Base-by-base conservation (phyloP, 23 red algal genomes). In the Gracilaria caudata region DNA sequence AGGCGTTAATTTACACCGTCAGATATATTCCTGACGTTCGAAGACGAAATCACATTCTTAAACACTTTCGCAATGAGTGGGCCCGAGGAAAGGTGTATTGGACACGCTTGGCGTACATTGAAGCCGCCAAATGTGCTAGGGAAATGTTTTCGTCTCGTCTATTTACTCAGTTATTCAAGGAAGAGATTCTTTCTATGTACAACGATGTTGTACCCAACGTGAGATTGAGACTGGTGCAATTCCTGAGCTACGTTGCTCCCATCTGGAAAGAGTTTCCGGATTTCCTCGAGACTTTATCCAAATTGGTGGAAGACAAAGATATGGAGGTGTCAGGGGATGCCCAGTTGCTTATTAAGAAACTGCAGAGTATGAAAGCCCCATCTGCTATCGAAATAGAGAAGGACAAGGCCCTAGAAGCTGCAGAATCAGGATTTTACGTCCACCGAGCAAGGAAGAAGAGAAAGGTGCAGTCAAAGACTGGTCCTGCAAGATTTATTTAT, bases 11-110 rank as follows among this genome's bases (percentile, higher is more conserved):
- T 16, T 61, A 66, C 29, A 84, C 68, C 17, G 32, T 94, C 29
- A 63, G 92, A 46, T 94, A 81, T 49, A 88, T 94, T 89, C 79
- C 92, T 28, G 84, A 89, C 47, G 72, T 83, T 17, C 26, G 83
- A 63, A 37, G 77, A 49, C 80, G 92, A 73, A 80, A 89, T 45
- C 84, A 90, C 30, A 89, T 89, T 32, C 43, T 89, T 11, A 94
- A 89, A 25, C 83, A 94, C 47, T 89, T 94, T 68, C 71, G 77
- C 10, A 82, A 64, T 6, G 83, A 94, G 84, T 94, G 92, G 92
- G 92, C 92, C 10, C 72, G 74, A 43, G 92, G 92, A 43, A 83
- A 89, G 34, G 92, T 94, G 21, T 94, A 94, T 57, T 94, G 92
- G 92, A 94, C 84, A 28, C 64, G 92, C 11, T 49, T 94, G 0